These are phyloP conservation scores for Colletotrichum sojae DNA, from an alignment of 2,329 filamentous ascomycete genomes.

Conservation along the genomic window DNA sequence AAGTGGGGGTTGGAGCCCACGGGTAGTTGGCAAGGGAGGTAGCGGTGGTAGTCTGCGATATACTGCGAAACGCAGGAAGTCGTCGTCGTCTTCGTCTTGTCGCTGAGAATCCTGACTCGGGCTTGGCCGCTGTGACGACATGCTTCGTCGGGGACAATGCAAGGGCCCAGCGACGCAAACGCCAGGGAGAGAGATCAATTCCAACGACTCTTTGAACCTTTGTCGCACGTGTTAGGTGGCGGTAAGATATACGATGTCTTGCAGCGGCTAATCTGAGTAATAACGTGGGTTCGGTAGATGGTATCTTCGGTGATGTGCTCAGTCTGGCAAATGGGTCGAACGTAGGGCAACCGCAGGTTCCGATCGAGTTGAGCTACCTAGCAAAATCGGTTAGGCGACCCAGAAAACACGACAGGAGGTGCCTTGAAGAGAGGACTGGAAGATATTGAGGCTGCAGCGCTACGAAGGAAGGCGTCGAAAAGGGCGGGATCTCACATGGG, in stretches of 20 bases:
- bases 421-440: background rate
- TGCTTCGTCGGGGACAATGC: slow-evolving; percentile 31
- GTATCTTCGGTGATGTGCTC: slow-evolving; percentile 11
- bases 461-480: slow-evolving; percentile 8
- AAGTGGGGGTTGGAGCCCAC: slow-evolving; percentile 16
- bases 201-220: background rate
- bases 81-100: slow-evolving; percentile 51
- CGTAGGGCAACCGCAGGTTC: slow-evolving; percentile 7
- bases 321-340: slow-evolving; percentile 1
- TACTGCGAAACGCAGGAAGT: slow-evolving; percentile 51
- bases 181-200: slow-evolving; percentile 2
- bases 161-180: slow-evolving; percentile 42
- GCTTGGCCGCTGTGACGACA: slow-evolving; percentile 40
- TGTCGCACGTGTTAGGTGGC: background rate
- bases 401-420: background rate
- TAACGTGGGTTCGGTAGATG: slow-evolving; percentile 26
- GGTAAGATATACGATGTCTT: background rate
- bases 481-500: slow-evolving; percentile 28
- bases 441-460: background rate
- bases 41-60: slow-evolving; percentile 50
- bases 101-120: slow-evolving; percentile 46
- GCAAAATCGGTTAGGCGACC: slow-evolving; percentile 1
- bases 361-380: slow-evolving; percentile 6
- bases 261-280: slow-evolving; percentile 7
- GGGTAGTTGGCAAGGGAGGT: slow-evolving; percentile 39